Base-by-base conservation (phyloP, 148 eudicot species). In the Amaranthus cruentus region DNA sequence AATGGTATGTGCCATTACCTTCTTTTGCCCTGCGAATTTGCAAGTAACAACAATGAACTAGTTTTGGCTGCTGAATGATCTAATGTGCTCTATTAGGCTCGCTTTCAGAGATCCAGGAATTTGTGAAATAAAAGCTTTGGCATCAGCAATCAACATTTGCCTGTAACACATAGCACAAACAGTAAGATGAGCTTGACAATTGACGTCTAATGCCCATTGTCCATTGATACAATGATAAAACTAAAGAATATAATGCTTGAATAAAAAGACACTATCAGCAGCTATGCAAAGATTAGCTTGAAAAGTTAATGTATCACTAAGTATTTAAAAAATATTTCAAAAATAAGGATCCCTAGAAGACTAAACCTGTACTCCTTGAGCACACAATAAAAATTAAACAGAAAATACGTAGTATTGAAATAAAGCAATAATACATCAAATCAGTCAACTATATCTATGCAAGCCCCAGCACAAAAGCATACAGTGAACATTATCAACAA, bases 91-190 rank as follows among this genome's bases (percentile, higher is more conserved):
- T 44, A 95, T 76, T 58, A 95, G 81, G 61, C 55, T 86, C 55
- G 79, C 87, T 79, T 95, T 95, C 84, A 95, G 75, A 9, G 90
- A 78, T 80, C 85, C 87, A 13, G 98, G 98, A 75, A 95, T 81
- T 83, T 86, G 81, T 4, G 89, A 78, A 47, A 83, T 67, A 69
- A 87, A 90, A 0, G 60, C 68, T 83, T 84, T 91, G 60, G 96
- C 96, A 57, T 88, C 91, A 58, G 84, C 77, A 73, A 91, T 85
- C 83, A 95, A 77, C 70, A 70, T 57, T 76, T 75, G 84, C 88
- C 98, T 95, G 91, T 80, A 77, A 71, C 7, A 68, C 7, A 9
- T 38, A 64, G 49, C 44, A 74, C 38, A 72, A 59, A 71, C 38
- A 66, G 43, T 21, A 46, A 73, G 44, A 9, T 72, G 9, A 65